A percentile compares a stretch with the other conserved stretches of the same genome.
Conservation (phyloP, 495 filamentous ascomycete species). For the Pyrenopolyporus hunteri region DNA sequence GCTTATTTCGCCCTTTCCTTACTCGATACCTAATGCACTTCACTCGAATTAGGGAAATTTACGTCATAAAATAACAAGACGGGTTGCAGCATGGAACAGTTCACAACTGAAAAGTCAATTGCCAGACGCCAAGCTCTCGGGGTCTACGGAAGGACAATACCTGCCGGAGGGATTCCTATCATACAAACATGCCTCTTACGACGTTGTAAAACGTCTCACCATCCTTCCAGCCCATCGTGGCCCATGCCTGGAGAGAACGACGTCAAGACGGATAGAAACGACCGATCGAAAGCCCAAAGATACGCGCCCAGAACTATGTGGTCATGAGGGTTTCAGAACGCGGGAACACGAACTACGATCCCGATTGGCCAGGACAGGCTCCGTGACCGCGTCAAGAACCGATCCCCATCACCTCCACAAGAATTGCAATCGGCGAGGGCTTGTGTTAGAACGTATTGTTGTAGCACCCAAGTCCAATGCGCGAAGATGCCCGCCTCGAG, state of each 20-base stretch:
- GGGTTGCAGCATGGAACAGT: constrained; percentile 8
- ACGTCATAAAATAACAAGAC: neutral
- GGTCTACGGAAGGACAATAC: constrained; percentile 25
- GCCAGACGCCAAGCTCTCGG: constrained; percentile 29
- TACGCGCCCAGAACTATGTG: constrained; percentile 32
- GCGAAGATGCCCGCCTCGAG: constrained; percentile 1
- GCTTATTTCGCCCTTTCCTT: too few relatives aligned
- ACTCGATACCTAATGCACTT: neutral
- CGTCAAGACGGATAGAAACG: constrained; percentile 15
- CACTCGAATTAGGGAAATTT: neutral
- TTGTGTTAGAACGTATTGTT: neutral
- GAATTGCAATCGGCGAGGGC: neutral
- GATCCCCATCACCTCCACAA: neutral
- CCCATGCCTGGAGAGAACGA: constrained; percentile 27
- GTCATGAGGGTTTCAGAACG: neutral
- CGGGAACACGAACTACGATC: constrained; percentile 8
- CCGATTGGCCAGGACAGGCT: constrained; percentile 17
- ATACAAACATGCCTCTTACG: constrained; percentile 30
- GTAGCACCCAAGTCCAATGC: neutral
- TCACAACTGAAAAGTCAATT: constrained; percentile 34
- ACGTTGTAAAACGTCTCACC: constrained; percentile 18
- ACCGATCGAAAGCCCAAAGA: constrained; percentile 31
- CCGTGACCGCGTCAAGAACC: neutral
- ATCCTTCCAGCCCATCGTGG: constrained; percentile 13
- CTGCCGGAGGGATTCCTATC: constrained; percentile 26